Percentiles rank a stretch among this genome's conserved stretches.
Conservation (phyloP, 106 monocot genomes). For the Amphibolis antarctica region DNA sequence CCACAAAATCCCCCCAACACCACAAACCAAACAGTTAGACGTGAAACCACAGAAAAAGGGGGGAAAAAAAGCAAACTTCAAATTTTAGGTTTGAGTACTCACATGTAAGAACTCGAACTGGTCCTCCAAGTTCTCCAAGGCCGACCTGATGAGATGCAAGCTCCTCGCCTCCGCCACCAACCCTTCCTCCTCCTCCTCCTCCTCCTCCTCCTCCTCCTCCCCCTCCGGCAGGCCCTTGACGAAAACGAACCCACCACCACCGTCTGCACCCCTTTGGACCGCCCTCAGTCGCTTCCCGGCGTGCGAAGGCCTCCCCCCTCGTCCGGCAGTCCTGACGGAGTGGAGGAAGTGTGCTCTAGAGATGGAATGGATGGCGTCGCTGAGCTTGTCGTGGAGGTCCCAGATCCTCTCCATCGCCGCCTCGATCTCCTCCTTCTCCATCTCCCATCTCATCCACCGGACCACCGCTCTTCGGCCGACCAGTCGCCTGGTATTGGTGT, state of each 20-base stretch:
- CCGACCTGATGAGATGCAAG: conserved; percentile 40
- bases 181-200: conserved; percentile 11
- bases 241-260: conserved; percentile 34
- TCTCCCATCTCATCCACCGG: conserved; percentile 42
- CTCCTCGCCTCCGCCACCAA: conserved; percentile 41
- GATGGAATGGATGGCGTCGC: conserved; percentile 65
- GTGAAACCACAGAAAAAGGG: background rate
- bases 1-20: background rate
- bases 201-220: background rate
- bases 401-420: conserved; percentile 54
- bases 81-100: background rate
- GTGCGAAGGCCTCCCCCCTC: too few species aligned
- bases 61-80: background rate
- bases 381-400: conserved; percentile 71
- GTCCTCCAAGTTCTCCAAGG: conserved; percentile 60
- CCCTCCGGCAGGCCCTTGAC: conserved; percentile 14
- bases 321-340: conserved; percentile 14
- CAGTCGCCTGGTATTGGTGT: too few species aligned
- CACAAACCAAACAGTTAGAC: background rate
- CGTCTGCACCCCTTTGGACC: conserved; percentile 4
- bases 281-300: background rate
- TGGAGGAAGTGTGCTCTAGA: conserved; percentile 44
- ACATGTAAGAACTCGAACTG: conserved; percentile 65
- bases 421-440: conserved; percentile 43
- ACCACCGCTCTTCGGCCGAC: too few species aligned